phyloP scores from a whole-genome alignment of 2,329 filamentous ascomycete species.

The Westerdykella ornata region DNA sequence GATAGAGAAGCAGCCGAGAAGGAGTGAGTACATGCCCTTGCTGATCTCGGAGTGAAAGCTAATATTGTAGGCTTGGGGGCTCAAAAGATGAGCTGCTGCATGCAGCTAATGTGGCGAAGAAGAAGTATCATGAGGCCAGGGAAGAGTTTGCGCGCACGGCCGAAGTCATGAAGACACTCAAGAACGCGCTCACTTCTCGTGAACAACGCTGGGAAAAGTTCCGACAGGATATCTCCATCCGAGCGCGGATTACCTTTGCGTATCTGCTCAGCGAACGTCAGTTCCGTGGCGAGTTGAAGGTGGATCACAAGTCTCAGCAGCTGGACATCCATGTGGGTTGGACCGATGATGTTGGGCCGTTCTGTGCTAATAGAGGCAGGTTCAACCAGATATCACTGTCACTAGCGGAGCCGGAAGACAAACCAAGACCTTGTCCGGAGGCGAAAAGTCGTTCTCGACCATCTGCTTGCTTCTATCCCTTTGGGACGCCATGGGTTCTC shows the following conservation, averaged over 20 bases:
- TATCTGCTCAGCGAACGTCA: conserved; percentile 84
- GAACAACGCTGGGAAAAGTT: conserved; percentile 73
- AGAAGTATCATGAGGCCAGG: conserved; percentile 15
- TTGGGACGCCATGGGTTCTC: conserved; percentile 97
- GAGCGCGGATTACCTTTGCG: conserved; percentile 76
- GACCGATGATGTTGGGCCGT: background rate
- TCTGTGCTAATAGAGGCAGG: conserved; percentile 30
- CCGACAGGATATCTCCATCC: conserved; percentile 75
- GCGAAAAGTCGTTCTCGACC: conserved; percentile 96
- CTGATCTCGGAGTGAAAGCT: background rate
- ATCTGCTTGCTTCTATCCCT: conserved; percentile 88
- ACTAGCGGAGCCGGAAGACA: conserved; percentile 65
- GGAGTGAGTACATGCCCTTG: conserved; percentile 9
- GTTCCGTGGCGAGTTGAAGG: conserved; percentile 72
- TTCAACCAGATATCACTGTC: conserved; percentile 63
- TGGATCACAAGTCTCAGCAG: conserved; percentile 67
- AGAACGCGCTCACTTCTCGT: conserved; percentile 60
- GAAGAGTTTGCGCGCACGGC: conserved; percentile 17
- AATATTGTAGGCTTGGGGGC: conserved; percentile 23
- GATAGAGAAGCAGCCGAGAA: conserved; percentile 25
- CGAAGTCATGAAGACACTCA: conserved; percentile 41
- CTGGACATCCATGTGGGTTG: conserved; percentile 64
- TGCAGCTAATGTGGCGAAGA: conserved; percentile 26
- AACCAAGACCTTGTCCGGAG: conserved; percentile 88
- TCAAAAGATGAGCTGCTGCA: conserved; percentile 26